Percentiles rank a stretch among this genome's conserved stretches.
phyloP scores from a whole-genome alignment of 148 eudicot species.

The Linanthus parryae region DNA sequence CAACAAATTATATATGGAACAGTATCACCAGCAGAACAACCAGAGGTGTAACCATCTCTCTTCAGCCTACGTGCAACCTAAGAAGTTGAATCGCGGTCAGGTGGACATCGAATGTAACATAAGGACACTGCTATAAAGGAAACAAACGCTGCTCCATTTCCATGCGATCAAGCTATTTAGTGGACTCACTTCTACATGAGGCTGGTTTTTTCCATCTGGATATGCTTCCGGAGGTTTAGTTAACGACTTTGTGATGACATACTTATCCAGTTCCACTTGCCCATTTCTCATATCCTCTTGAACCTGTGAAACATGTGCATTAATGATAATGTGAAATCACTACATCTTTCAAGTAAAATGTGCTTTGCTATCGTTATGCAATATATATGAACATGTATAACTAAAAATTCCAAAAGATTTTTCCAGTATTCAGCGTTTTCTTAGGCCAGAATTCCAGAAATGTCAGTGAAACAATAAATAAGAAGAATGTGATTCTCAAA shows the following conservation, averaged over 20 bases:
- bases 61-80: constrained; percentile 91
- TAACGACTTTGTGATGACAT: constrained; percentile 81
- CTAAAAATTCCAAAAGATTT: no score
- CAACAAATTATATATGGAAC: constrained; percentile 93
- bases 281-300: constrained; percentile 94
- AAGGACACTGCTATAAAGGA: no score
- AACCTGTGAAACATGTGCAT: constrained; percentile 42
- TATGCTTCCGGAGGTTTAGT: constrained; percentile 93
- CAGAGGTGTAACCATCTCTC: constrained; percentile 66
- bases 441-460: no score
- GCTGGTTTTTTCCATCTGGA: constrained; percentile 94
- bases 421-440: no score
- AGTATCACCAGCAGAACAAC: constrained; percentile 97
- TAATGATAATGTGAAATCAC: no score
- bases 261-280: constrained; percentile 77
- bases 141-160: no score
- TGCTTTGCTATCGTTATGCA: no score
- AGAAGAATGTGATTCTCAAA: no score
- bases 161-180: neutral
- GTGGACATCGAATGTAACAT: neutral
- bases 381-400: no score
- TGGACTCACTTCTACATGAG: constrained; percentile 87
- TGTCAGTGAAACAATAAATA: no score
- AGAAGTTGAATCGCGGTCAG: constrained; percentile 9
- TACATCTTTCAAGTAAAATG: no score